Base-by-base conservation (phyloP, 352 stramenopile species). In the Globisporangium cystogenes region DNA sequence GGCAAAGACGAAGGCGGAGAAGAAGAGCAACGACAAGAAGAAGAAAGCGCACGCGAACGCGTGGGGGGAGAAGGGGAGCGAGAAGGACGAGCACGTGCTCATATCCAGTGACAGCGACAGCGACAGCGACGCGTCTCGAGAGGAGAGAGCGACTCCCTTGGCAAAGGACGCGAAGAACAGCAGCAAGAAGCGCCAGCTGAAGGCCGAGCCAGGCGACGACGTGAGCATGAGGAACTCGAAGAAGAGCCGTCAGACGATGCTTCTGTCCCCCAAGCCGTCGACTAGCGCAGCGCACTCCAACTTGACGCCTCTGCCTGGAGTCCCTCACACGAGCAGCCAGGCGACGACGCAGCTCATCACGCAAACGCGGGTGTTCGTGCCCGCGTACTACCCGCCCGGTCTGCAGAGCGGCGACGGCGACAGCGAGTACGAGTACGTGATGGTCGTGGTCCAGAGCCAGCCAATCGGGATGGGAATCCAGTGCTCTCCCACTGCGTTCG, bases 401-500 rank as follows among this genome's bases (percentile, higher is more conserved):
- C 55, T 75, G 45, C 42, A 46, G 42, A 55, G 53, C 21, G 52
- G 70, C 2, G 26, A 24, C 16, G 47, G 37, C 26, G 66, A 74
- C 24, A 52, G 62, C 44, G 48, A 72, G 8, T 75, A 79, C 46
- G 70, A 88, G 33, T 82, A 84, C 36, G 64, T 89, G 33, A 79
- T 93, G 60, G 41, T 87, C 12, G 47, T 90, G 31, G 72, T 86
- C 27, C 59, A 70, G 18, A 71, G 42, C 21, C 54, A 78, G 18
- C 77, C 79, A 29, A 60, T 90, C n/a, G 77, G 76, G 21, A 62
- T 93, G 10, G 74, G 72, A 23, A 64, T 90, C 27, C 26, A 49
- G 4, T 65, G 59, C 7, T 53, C 37, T 2, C 27, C 41, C 0
- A 48, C 40, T n/a, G 33, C 51, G 0, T 51, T 53, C n/a, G 44